Evolutionary conservation across 768 basidiomycete genomes (phyloP).

Genomic region (Hemileccinum impolitum): DNA sequence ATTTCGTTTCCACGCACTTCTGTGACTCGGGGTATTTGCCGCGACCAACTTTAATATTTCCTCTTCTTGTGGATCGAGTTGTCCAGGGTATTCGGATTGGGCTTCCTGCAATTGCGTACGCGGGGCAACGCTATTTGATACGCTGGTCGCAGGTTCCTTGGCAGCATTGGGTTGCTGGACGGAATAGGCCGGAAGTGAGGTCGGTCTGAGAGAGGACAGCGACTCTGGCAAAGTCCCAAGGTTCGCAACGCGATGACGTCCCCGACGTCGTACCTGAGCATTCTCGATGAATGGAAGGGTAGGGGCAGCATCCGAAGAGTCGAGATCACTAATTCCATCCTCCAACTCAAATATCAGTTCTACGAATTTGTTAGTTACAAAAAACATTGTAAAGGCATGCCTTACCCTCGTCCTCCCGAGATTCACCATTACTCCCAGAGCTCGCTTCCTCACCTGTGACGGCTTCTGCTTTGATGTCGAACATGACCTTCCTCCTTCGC

Average conservation of each 20-base stretch:
- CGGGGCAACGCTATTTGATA: neutral
- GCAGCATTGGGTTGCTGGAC: constrained; percentile 37
- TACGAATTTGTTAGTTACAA: constrained; percentile 22
- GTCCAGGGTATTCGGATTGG: constrained; percentile 20
- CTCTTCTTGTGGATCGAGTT: constrained; percentile 42
- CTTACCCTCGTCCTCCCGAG: constrained; percentile 45
- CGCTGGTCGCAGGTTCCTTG: neutral
- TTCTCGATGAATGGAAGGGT: constrained; percentile 36
- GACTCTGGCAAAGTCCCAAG: constrained; percentile 50
- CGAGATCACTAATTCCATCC: constrained; percentile 39
- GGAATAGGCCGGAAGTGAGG: constrained; percentile 69
- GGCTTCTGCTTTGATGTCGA: constrained; percentile 61
- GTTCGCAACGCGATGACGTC: constrained; percentile 25
- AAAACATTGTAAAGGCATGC: constrained; percentile 5
- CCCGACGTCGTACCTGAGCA: constrained; percentile 21
- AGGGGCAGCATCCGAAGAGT: constrained; percentile 33
- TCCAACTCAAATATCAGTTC: constrained; percentile 74
- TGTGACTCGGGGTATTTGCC: constrained; percentile 66
- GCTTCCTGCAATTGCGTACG: constrained; percentile 2
- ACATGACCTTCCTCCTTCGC: constrained; percentile 68
- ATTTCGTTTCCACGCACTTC: constrained; percentile 64
- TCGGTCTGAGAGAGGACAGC: constrained; percentile 57
- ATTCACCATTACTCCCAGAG: constrained; percentile 32
- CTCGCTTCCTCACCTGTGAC: constrained; percentile 42
- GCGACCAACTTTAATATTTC: constrained; percentile 63